phyloP scores from a whole-genome alignment of 495 filamentous ascomycete genomes.

The Cairneyella variabilis region DNA sequence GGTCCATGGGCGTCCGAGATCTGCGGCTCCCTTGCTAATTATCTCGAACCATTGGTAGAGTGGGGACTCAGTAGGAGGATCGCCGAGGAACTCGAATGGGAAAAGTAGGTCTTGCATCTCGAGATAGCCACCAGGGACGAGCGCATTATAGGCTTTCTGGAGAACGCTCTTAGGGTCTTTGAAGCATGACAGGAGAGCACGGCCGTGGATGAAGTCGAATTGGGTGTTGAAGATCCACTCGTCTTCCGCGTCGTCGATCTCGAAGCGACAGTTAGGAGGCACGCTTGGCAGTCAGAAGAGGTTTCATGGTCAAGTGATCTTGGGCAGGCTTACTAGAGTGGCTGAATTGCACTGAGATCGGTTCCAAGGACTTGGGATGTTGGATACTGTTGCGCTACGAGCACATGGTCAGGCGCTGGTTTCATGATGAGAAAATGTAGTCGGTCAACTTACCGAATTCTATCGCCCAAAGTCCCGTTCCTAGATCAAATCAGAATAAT shows the following conservation, averaged over 20 bases:
- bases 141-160: constrained; percentile 5
- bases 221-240: constrained; percentile 26
- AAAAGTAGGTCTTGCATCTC: constrained; percentile 37
- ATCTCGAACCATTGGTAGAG: constrained; percentile 27
- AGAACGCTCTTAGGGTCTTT: constrained; percentile 5
- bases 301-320: background rate
- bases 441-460: constrained; percentile 36
- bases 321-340: constrained; percentile 14
- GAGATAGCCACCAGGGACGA: constrained; percentile 44
- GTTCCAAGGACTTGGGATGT: constrained; percentile 35
- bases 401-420: background rate
- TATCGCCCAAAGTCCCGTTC: constrained; percentile 48
- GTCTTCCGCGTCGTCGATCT: constrained; percentile 32
- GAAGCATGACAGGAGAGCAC: constrained; percentile 14
- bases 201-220: constrained; percentile 32
- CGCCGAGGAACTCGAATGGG: constrained; percentile 33
- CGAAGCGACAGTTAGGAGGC: constrained; percentile 30
- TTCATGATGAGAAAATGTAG: background rate
- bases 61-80: constrained; percentile 22
- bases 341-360: constrained; percentile 52
- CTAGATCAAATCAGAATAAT: background rate
- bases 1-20: constrained; percentile 8
- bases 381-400: constrained; percentile 24
- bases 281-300: constrained; percentile 1
- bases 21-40: constrained; percentile 26